Base-by-base conservation (phyloP, 2,329 filamentous ascomycete genomes). In the Aureobasidium sp. region DNA sequence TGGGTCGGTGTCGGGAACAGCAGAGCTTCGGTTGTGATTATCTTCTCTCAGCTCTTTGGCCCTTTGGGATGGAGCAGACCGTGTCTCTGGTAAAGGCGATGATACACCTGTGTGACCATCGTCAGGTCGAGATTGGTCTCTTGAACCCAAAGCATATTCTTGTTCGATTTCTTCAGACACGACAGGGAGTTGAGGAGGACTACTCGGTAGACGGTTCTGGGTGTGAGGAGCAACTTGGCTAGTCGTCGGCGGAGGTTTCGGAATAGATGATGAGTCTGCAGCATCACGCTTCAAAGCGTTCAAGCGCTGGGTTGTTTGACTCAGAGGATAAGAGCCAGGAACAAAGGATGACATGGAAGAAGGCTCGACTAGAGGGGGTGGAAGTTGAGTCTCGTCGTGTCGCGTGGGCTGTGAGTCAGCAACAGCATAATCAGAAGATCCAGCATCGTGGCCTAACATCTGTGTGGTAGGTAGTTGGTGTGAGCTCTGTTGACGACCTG, bases 381-480 rank as follows among this genome's bases (percentile, higher is more conserved):
- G 72, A 26, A 63, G 70, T 9, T 72, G 69, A 15, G 68, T 59
- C 37, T 55, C 51, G 32, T 70, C 65, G 15, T 64, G 66, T 17
- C 67, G 65, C 10, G 73, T 70, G 12, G 76, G 76, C 60, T 80
- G 78, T 17, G 78, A 80, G 62, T 80, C 75, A 62, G 77, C 76
- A 20, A 80, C 70, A 9, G 77, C 74, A 26, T 76, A 72, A 68
- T 71, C 46, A 13, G 36, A n/a, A n/a, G 39, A 10, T 8, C 20
- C 55, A 50, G 36, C 47, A 41, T 56, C 32, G 32, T 37, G 46
- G 46, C 29, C 29, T 26, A 27, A 42, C 27, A 55, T 47, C 17
- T 41, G 39, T n/a, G 37, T 57, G 12, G 29, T 27, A 1, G 32
- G 53, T 17, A 57, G 6, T 17, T 57, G 53, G 8, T 57, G 53